These are phyloP conservation scores for Metschnikowia lachancei DNA, from an alignment of 805 yeast species.

Conservation along the genomic window DNA sequence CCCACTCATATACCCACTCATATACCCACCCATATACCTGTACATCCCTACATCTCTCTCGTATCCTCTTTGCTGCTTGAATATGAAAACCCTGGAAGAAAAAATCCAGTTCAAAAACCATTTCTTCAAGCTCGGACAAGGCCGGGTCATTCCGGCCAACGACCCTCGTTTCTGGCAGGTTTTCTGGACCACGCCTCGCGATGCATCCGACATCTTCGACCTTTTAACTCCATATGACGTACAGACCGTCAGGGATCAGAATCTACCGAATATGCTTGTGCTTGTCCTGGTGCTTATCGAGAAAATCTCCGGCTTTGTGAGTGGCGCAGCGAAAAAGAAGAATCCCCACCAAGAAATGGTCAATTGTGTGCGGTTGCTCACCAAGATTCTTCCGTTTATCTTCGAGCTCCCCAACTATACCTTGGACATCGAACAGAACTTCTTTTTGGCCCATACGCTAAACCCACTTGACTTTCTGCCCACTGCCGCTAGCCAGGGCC, in stretches of 20 bases:
- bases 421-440: conserved; percentile 26
- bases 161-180: conserved; percentile 31
- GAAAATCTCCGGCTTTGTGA: conserved; percentile 24
- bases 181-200: conserved; percentile 41
- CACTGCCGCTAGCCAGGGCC: background rate
- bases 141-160: conserved; percentile 29
- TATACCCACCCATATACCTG: too few relatives aligned
- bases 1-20: too few relatives aligned
- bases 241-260: conserved; percentile 55
- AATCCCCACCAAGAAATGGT: conserved; percentile 39
- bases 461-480: conserved; percentile 32
- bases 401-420: conserved; percentile 49
- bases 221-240: conserved; percentile 58
- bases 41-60: too few relatives aligned
- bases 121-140: conserved; percentile 55
- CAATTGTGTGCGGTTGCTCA: conserved; percentile 62
- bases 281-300: conserved; percentile 40
- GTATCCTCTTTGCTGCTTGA: too few relatives aligned
- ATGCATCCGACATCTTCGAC: conserved; percentile 56
- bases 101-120: conserved; percentile 58
- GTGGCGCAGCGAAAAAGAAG: background rate
- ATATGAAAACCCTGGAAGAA: conserved; percentile 77
- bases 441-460: conserved; percentile 38
- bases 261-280: conserved; percentile 54
- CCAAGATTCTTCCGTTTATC: conserved; percentile 62